A percentile compares a stretch with the other conserved stretches of the same genome.
phyloP scores from a whole-genome alignment of 495 filamentous ascomycete species.

The Annulohypoxylon nitens region DNA sequence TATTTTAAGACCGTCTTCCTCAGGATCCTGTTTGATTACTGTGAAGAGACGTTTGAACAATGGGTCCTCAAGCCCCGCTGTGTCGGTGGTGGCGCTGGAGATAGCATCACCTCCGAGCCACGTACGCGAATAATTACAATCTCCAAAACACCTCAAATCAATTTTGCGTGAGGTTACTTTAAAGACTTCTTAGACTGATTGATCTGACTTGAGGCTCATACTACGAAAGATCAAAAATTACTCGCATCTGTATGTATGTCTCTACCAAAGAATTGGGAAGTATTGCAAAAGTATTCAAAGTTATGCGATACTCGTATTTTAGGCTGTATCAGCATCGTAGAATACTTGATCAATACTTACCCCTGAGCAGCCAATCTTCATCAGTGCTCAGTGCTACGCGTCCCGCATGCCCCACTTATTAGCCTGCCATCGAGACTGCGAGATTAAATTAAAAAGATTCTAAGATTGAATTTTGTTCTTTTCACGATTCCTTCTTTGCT shows the following conservation, averaged over 20 bases:
- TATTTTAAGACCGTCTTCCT: background rate
- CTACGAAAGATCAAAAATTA: background rate
- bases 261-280: background rate
- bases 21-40: background rate
- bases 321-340: too few species aligned
- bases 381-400: conserved; percentile 8
- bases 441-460: conserved; percentile 10
- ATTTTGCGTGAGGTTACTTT: background rate
- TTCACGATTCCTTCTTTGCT: background rate
- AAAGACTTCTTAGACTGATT: background rate
- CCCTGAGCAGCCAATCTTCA: background rate
- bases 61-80: background rate
- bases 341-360: background rate
- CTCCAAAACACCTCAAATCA: background rate
- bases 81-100: background rate
- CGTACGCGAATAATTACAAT: background rate
- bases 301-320: background rate
- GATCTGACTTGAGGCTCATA: background rate
- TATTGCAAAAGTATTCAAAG: background rate
- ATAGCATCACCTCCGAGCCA: background rate
- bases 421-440: conserved; percentile 11
- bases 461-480: background rate
- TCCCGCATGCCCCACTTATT: conserved; percentile 13
- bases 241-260: conserved; percentile 1
- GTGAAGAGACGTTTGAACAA: background rate